phyloP scores from a whole-genome alignment of 306 rosid species.

The Lathyrus tuberosus region DNA sequence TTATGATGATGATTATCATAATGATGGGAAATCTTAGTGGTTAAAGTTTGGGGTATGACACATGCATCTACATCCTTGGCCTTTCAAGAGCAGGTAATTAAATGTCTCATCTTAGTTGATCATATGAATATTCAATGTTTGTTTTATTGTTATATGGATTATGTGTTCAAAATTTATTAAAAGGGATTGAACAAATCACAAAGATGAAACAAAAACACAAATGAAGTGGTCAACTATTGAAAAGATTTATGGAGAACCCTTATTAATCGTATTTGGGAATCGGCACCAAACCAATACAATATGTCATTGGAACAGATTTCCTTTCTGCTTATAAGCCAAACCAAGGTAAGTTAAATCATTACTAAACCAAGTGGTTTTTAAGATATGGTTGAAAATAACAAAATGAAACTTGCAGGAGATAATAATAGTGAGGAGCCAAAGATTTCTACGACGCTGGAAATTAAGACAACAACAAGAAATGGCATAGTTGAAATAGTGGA shows the following conservation, averaged over 20 bases:
- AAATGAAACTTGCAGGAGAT: not conserved
- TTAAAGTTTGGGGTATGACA: too few relatives aligned
- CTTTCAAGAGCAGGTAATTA: slow-evolving; percentile 5
- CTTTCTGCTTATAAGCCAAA: not conserved
- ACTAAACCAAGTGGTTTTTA: too few relatives aligned
- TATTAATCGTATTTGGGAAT: slow-evolving; percentile 6
- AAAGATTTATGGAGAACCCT: not conserved
- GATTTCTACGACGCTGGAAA: not conserved
- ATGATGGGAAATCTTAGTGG: too few relatives aligned
- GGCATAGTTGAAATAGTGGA: too few relatives aligned
- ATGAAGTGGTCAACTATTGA: slow-evolving; percentile 49
- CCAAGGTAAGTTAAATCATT: not conserved
- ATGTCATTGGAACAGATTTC: not conserved
- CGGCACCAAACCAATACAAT: slow-evolving; percentile 17
- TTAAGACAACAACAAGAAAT: not conserved
- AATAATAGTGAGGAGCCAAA: not conserved
- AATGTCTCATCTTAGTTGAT: not conserved
- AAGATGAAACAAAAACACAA: slow-evolving; percentile 35
- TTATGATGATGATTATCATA: too few relatives aligned
- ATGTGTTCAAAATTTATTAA: not conserved
- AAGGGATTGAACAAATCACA: slow-evolving; percentile 7
- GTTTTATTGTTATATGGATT: not conserved
- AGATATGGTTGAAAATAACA: not conserved
- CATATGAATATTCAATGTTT: too few relatives aligned
- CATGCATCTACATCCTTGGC: slow-evolving; percentile 11